Base-by-base conservation (phyloP, 2,329 filamentous ascomycete genomes). In the Fusarium temperatum region DNA sequence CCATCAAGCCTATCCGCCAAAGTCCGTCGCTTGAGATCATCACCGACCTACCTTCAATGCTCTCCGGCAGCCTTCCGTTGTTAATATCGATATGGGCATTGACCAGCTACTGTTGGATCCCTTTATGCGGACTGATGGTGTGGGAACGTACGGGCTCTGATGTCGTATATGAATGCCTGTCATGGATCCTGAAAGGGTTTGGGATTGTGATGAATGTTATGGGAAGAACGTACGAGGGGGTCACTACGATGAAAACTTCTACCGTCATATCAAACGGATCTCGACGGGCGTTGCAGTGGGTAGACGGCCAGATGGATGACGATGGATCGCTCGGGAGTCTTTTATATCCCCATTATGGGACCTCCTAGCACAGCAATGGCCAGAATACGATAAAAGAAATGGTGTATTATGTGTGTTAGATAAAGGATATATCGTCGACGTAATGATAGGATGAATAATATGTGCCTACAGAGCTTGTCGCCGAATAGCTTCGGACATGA, bases 91-190 rank as follows among this genome's bases (percentile, higher is more conserved):
- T 75, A 26, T 75, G 73, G 73, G 17, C 32, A 20, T 53, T 75
- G 44, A 75, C 73, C 14, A 73, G 59, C 24, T 71, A 75, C n/a
- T 75, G 63, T 32, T 73, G 73, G 66, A 70, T 73, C 22, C 68
- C 73, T 24, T 67, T 75, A 15, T 68, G 68, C 20, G 69, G 61
- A 18, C 35, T 75, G 30, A 71, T 74, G 66, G 50, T 75, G 39
- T 75, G 69, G 73, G 73, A 74, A 22, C 72, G 68, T 47, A 56
- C 45, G 10, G 72, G 72, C 20, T 66, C 72, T 47, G 53, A 66
- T 58, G 64, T 75, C 26, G 68, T 63, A 17, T 68, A 75, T 30
- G 38, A 58, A 36, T 32, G 69, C 15, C 44, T 74, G 32, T 73
- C 54, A 32, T 30, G 41, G 36, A 45, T 51, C 3, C 30, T 73